These are phyloP conservation scores for Ustilago vetiveriae DNA, from an alignment of 1,284 basidiomycete species.

Conservation along the genomic window DNA sequence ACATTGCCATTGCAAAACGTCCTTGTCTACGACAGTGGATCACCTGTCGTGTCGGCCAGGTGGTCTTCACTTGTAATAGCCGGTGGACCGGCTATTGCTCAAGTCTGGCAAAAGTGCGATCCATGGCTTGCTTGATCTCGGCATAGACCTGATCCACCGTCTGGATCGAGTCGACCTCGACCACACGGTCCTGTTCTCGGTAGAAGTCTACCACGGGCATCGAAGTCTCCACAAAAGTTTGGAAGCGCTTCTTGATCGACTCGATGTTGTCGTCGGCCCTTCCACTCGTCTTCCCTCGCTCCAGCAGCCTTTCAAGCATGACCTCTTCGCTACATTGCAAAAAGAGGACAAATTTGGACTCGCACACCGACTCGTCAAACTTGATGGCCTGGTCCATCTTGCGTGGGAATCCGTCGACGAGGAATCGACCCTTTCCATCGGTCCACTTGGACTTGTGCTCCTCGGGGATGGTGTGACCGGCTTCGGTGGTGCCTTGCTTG, in stretches of 20 bases:
- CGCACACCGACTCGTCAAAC: slow-evolving; percentile 85
- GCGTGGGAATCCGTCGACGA: slow-evolving; percentile 97
- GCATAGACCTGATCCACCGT: slow-evolving; percentile 59
- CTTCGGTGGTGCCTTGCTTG: slow-evolving; percentile 24
- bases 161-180: slow-evolving; percentile 73
- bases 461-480: slow-evolving; percentile 31
- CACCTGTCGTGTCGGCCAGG: too few species aligned
- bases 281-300: slow-evolving; percentile 92
- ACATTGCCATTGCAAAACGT: too few species aligned
- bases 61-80: too few species aligned
- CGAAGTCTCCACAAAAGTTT: slow-evolving; percentile 88
- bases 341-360: slow-evolving; percentile 83
- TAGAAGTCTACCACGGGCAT: slow-evolving; percentile 96
- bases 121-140: slow-evolving; percentile 59
- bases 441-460: slow-evolving; percentile 73
- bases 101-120: slow-evolving; percentile 49
- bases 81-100: too few species aligned
- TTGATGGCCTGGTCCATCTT: slow-evolving; percentile 97
- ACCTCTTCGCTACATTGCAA: slow-evolving; percentile 88
- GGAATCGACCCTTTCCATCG: slow-evolving; percentile 82
- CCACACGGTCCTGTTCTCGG: slow-evolving; percentile 77
- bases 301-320: slow-evolving; percentile 84
- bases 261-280: slow-evolving; percentile 95
- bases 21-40: too few species aligned
- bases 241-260: slow-evolving; percentile 95